These are phyloP conservation scores for Lentinula raphanica DNA, from an alignment of 768 basidiomycete species.

Conservation along the genomic window DNA sequence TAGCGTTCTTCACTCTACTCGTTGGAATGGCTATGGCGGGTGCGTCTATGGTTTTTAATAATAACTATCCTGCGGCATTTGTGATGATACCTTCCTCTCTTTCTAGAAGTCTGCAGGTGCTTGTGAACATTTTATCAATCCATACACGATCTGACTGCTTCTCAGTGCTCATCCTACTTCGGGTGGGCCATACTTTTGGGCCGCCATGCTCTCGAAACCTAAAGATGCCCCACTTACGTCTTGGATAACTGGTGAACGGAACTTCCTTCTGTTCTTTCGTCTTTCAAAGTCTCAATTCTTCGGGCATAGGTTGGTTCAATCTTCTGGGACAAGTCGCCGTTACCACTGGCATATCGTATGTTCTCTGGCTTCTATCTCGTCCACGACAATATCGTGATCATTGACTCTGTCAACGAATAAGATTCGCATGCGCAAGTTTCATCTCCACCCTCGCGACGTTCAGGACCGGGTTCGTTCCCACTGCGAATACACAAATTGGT, in stretches of 20 bases:
- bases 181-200: constrained; percentile 78
- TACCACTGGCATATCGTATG: constrained; percentile 64
- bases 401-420: constrained; percentile 15
- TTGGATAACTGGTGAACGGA: constrained; percentile 54
- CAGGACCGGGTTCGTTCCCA: constrained; percentile 53
- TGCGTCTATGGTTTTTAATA: constrained; percentile 21
- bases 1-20: constrained; percentile 63
- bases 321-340: constrained; percentile 72
- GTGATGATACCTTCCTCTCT: background rate
- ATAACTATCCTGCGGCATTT: background rate
- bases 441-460: constrained; percentile 60
- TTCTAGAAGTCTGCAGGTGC: constrained; percentile 50
- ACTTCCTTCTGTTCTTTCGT: background rate
- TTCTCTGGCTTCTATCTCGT: background rate
- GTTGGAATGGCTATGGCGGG: constrained; percentile 77
- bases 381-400: background rate
- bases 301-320: constrained; percentile 59
- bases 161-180: constrained; percentile 65
- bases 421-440: constrained; percentile 64
- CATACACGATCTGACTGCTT: constrained; percentile 17
- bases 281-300: background rate
- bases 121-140: constrained; percentile 17
- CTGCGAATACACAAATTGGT: constrained; percentile 57
- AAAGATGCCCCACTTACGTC: constrained; percentile 59
- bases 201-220: constrained; percentile 64